These are phyloP conservation scores for Coemansia sp. DNA, from an alignment of 192 early-diverging fungal species.

Conservation along the genomic window DNA sequence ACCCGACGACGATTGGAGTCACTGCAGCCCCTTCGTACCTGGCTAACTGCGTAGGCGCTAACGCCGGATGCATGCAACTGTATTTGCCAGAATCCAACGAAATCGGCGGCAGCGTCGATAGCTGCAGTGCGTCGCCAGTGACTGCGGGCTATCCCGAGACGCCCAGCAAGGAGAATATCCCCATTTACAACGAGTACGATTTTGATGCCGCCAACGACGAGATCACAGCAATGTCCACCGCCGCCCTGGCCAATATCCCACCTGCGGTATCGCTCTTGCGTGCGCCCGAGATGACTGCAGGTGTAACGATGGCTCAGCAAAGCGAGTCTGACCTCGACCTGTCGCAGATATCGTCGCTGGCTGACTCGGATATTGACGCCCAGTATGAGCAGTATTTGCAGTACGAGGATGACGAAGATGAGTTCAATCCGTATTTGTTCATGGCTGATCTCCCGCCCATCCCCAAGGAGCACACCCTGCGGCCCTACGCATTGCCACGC, in stretches of 20 bases:
- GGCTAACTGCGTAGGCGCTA: background rate
- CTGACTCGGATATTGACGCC: conserved; percentile 25
- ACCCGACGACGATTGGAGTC: conserved; percentile 33
- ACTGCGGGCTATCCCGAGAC: conserved; percentile 39
- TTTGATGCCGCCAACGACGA: conserved; percentile 4
- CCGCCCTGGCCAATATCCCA: background rate
- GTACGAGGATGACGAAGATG: conserved; percentile 53
- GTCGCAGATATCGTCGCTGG: conserved; percentile 27
- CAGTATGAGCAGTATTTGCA: conserved; percentile 31
- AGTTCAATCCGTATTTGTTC: conserved; percentile 54
- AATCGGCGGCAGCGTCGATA: conserved; percentile 13
- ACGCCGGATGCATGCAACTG: conserved; percentile 25
- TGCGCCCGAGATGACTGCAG: background rate
- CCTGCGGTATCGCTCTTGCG: background rate
- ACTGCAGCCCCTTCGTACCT: conserved; percentile 10
- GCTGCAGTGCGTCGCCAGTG: conserved; percentile 32
- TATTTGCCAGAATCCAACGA: conserved; percentile 29
- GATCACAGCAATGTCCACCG: background rate
- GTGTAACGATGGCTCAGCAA: background rate
- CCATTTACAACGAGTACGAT: conserved; percentile 26
- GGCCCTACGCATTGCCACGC: conserved; percentile 59
- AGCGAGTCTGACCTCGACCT: conserved; percentile 18
- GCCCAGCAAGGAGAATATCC: conserved; percentile 53
- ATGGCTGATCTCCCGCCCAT: conserved; percentile 63
- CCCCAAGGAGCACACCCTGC: conserved; percentile 54